Conservation (phyloP, 192 early-diverging fungal species). For the Coemansia biformis region DNA sequence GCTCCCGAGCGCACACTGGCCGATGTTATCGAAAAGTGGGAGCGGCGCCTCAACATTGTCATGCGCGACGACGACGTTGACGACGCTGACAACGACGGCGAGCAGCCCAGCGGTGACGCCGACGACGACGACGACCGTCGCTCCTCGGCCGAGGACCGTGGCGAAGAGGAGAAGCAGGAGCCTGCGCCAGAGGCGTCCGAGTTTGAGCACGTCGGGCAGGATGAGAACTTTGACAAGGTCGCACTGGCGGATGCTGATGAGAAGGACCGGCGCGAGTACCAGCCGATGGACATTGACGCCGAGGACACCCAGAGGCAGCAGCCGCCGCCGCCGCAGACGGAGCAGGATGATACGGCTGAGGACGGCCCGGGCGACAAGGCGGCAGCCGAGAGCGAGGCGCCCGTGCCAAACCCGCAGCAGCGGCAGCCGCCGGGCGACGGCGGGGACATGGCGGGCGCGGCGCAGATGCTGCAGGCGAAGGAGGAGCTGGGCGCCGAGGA, state of each 20-base stretch:
- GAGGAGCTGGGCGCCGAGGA: not conserved
- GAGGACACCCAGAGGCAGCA: conserved; percentile 23
- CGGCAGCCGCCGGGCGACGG: conserved; percentile 12
- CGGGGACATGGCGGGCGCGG: conserved; percentile 12
- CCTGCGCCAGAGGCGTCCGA: conserved; percentile 29
- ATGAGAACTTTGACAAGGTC: conserved; percentile 62
- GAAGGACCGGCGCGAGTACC: conserved; percentile 47
- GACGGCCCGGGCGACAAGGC: conserved; percentile 2
- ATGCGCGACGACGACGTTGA: conserved; percentile 54
- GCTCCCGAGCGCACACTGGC: conserved; percentile 85
- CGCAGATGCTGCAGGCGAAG: conserved; percentile 44
- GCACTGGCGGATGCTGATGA: conserved; percentile 63
- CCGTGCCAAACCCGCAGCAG: conserved; percentile 9
- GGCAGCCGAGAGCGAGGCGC: not conserved
- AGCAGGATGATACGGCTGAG: not conserved
- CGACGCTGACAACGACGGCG: conserved; percentile 46
- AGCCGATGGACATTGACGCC: conserved; percentile 64
- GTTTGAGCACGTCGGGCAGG: conserved; percentile 62
- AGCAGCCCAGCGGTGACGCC: no score
- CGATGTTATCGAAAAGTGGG: conserved; percentile 91
- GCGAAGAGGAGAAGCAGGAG: conserved; percentile 19
- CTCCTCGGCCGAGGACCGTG: conserved; percentile 30
- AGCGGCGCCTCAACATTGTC: conserved; percentile 71
- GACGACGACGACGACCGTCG: no score
- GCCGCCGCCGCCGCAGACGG: not conserved